Conservation (phyloP, 2,329 filamentous ascomycete genomes). For the Neocatenulostroma microsporum region DNA sequence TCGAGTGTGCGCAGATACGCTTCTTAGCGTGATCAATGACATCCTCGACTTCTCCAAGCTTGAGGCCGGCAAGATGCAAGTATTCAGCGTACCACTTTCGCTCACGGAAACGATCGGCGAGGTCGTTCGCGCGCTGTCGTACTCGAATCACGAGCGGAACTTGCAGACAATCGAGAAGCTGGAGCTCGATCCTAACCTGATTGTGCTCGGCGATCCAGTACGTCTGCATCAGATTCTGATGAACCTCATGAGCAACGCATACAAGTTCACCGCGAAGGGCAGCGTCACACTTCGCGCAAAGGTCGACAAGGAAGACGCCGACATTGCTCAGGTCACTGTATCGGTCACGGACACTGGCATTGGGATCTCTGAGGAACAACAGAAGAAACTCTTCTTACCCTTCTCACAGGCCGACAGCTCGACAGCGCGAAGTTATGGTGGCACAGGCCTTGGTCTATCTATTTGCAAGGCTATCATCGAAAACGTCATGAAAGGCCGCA, state of each 20-base stretch:
- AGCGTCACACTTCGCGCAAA: constrained; percentile 75
- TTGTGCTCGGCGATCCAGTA: constrained; percentile 46
- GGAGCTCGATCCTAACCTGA: constrained; percentile 48
- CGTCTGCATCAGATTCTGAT: constrained; percentile 50
- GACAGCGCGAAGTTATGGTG: constrained; percentile 83
- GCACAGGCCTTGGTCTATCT: constrained; percentile 80
- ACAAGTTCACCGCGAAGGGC: constrained; percentile 86
- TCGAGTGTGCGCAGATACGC: constrained; percentile 53
- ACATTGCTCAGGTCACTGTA: constrained; percentile 68
- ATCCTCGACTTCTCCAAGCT: constrained; percentile 47
- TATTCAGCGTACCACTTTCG: constrained; percentile 52
- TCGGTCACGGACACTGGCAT: constrained; percentile 88
- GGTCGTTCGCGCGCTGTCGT: constrained; percentile 55
- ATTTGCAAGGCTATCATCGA: constrained; percentile 94
- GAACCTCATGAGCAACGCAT: constrained; percentile 84
- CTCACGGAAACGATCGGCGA: constrained; percentile 54
- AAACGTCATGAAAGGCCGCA: constrained; percentile 80
- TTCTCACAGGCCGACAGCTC: constrained; percentile 90
- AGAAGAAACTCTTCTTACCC: constrained; percentile 80
- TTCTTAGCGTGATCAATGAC: constrained; percentile 47
- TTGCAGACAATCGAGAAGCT: constrained; percentile 51
- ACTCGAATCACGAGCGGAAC: constrained; percentile 55
- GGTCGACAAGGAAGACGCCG: constrained; percentile 61
- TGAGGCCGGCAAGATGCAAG: constrained; percentile 29
- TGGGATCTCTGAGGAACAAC: constrained; percentile 73